Evolutionary conservation across 2,329 filamentous ascomycete species (phyloP).

Genomic region (Verticillium nubilum): DNA sequence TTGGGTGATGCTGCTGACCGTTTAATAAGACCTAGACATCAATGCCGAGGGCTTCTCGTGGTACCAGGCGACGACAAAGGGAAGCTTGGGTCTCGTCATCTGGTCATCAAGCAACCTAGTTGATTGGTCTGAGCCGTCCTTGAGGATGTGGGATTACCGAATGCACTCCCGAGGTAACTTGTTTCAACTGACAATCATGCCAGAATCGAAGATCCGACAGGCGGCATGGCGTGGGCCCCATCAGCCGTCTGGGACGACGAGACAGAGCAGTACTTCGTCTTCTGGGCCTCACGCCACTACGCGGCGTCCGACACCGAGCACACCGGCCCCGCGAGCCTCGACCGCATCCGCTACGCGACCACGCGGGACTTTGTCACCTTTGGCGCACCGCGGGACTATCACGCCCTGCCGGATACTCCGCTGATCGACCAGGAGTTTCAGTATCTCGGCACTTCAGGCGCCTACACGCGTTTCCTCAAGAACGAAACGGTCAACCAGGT

Average conservation of each 20-base stretch:
- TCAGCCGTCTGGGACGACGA: slow-evolving; percentile 28
- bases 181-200: neutral
- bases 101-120: slow-evolving; percentile 29
- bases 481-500: slow-evolving; percentile 43
- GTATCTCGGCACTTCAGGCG: slow-evolving; percentile 29
- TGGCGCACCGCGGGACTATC: slow-evolving; percentile 35
- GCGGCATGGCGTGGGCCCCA: slow-evolving; percentile 32
- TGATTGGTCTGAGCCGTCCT: slow-evolving; percentile 23
- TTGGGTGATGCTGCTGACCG: neutral
- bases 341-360: slow-evolving; percentile 42
- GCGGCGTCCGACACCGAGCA: slow-evolving; percentile 34
- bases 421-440: slow-evolving; percentile 46
- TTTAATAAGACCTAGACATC: slow-evolving; percentile 25
- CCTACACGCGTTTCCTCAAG: slow-evolving; percentile 43
- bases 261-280: slow-evolving; percentile 35
- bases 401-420: slow-evolving; percentile 30
- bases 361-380: slow-evolving; percentile 46
- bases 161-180: neutral
- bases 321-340: slow-evolving; percentile 31
- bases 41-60: slow-evolving; percentile 26
- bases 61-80: slow-evolving; percentile 26
- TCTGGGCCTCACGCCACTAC: slow-evolving; percentile 43
- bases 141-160: slow-evolving; percentile 13
- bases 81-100: slow-evolving; percentile 28
- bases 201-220: slow-evolving; percentile 25